phyloP scores from a whole-genome alignment of 441 rosid genomes.

The Caryocar brasiliense region DNA sequence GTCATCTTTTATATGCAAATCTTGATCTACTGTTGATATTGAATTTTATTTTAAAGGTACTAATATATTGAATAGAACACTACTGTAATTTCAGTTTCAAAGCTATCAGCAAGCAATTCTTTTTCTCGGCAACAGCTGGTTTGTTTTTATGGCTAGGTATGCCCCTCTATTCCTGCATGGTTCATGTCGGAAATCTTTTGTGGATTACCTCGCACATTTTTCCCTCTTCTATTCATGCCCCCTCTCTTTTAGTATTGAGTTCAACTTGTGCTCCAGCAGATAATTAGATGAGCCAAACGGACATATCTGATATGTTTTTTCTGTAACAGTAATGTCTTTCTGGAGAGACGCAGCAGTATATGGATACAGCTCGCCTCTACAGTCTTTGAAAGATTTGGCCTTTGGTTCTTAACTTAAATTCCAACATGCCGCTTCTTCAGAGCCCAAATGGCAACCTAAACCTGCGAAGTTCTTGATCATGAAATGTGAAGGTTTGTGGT shows the following conservation, averaged over 20 bases:
- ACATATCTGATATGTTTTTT: neutral
- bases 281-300: neutral
- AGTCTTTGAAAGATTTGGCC: slow-evolving; percentile 55
- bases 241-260: too few species aligned
- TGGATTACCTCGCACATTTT: neutral
- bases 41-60: neutral
- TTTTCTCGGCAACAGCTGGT: slow-evolving; percentile 57
- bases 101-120: slow-evolving; percentile 51
- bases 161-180: neutral
- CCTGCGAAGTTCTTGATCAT: neutral
- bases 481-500: neutral
- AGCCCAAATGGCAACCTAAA: neutral
- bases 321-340: slow-evolving; percentile 45
- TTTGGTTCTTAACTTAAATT: slow-evolving; percentile 32
- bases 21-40: neutral
- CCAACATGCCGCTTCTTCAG: neutral
- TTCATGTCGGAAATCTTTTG: neutral
- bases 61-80: neutral
- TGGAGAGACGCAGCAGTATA: slow-evolving; percentile 65
- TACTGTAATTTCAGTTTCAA: slow-evolving; percentile 36
- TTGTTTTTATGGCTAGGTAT: slow-evolving; percentile 76
- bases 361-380: slow-evolving; percentile 52
- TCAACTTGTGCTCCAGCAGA: neutral
- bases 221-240: too few species aligned
- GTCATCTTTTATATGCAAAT: slow-evolving; percentile 1